These are phyloP conservation scores for Vitis riparia DNA, from an alignment of 164 flowering plant species.

Conservation along the genomic window DNA sequence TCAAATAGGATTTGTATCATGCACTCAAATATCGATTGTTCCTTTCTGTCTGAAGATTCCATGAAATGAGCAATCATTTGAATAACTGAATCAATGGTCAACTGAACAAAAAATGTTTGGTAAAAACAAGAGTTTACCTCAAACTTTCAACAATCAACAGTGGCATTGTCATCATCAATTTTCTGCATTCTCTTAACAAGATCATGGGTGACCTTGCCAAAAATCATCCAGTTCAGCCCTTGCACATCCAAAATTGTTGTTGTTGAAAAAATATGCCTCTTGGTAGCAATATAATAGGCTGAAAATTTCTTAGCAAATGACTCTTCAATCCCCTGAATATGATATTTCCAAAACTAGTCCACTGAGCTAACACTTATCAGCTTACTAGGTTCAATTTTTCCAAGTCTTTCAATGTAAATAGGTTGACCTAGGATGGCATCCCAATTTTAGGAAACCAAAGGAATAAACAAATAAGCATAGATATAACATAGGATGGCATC, in stretches of 20 bases:
- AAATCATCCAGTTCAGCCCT: constrained; percentile 82
- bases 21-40: too few species aligned
- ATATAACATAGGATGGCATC: too few species aligned
- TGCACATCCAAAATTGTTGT: constrained; percentile 74
- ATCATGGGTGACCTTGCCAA: constrained; percentile 79
- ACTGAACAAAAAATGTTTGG: too few species aligned
- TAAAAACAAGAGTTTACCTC: too few species aligned
- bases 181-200: constrained; percentile 81
- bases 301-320: constrained; percentile 74
- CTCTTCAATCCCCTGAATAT: constrained; percentile 86
- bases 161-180: constrained; percentile 67
- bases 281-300: constrained; percentile 74
- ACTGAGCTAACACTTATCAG: constrained; percentile 63
- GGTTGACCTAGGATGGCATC: constrained; percentile 22
- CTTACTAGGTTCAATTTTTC: constrained; percentile 63
- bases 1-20: too few species aligned
- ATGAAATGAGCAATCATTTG: too few species aligned
- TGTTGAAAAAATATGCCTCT: constrained; percentile 62
- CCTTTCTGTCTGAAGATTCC: too few species aligned
- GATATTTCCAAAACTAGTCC: constrained; percentile 69
- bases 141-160: too few species aligned
- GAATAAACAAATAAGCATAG: too few species aligned
- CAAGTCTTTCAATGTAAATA: constrained; percentile 73
- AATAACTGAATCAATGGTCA: too few species aligned
- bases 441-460: too few species aligned